These are phyloP conservation scores for Violaceomyces palustris DNA, from an alignment of 1,284 basidiomycete genomes.

Conservation along the genomic window DNA sequence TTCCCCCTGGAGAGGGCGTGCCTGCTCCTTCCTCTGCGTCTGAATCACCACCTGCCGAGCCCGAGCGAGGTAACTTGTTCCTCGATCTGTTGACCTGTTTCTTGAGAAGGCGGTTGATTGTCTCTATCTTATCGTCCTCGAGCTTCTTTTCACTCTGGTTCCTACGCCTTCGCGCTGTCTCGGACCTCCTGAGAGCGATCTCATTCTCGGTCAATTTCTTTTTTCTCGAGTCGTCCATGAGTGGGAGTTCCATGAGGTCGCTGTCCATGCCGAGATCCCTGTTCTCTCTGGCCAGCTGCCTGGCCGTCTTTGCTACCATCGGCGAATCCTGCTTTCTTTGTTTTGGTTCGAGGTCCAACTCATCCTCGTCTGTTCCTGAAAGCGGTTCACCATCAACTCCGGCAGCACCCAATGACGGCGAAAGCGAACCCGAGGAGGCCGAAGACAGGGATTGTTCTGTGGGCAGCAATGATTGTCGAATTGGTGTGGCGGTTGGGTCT, in stretches of 20 bases:
- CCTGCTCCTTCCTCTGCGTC: constrained; percentile 8
- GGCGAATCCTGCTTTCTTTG: background rate
- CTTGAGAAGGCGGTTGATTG: constrained; percentile 83
- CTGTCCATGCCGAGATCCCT: constrained; percentile 17
- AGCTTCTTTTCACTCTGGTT: constrained; percentile 82
- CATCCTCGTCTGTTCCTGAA: background rate
- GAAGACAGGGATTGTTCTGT: too few species aligned
- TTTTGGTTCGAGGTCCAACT: background rate
- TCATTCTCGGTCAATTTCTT: constrained; percentile 76
- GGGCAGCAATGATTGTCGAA: too few species aligned
- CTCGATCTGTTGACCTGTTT: constrained; percentile 57
- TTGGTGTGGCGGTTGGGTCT: too few species aligned
- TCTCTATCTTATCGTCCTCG: constrained; percentile 83
- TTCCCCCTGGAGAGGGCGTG: background rate
- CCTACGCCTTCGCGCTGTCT: constrained; percentile 76
- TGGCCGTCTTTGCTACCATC: constrained; percentile 41
- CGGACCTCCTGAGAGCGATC: constrained; percentile 71
- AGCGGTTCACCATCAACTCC: background rate
- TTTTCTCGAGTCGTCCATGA: constrained; percentile 54
- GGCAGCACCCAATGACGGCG: background rate
- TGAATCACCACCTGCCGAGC: constrained; percentile 4
- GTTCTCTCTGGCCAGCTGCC: constrained; percentile 40
- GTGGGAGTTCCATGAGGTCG: constrained; percentile 39
- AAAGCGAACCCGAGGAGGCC: too few species aligned
- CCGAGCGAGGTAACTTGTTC: constrained; percentile 25